These are phyloP conservation scores for Toxoplasma gondii DNA, from an alignment of 169 alveolate species.

Conservation along the genomic window DNA sequence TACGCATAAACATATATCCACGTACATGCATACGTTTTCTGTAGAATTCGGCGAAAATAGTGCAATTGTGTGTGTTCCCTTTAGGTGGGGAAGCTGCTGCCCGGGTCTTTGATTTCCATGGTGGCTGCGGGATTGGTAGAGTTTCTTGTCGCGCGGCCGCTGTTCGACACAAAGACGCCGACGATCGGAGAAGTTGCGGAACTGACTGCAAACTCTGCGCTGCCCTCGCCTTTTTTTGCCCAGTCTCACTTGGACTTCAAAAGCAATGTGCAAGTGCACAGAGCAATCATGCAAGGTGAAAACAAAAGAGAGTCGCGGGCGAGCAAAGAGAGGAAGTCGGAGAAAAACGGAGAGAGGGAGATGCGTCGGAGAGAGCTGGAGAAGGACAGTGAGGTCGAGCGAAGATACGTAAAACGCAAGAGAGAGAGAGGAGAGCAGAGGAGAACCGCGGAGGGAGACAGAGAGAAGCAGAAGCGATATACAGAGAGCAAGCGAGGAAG, in stretches of 20 bases:
- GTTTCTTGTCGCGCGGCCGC: not conserved
- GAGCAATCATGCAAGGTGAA: not conserved
- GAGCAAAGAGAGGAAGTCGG: not conserved
- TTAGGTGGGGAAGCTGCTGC: slow-evolving; percentile 34
- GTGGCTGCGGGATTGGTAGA: not conserved
- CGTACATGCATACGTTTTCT: not conserved
- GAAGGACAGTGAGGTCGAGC: no score
- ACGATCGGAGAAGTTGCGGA: slow-evolving; percentile 34
- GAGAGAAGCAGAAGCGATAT: no score
- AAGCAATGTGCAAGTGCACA: not conserved
- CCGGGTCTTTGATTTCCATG: not conserved
- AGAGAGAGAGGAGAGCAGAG: no score
- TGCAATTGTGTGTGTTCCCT: not conserved
- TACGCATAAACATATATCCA: not conserved
- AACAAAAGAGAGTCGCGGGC: not conserved
- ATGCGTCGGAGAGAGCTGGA: no score
- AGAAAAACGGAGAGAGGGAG: not conserved
- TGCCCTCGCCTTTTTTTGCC: not conserved
- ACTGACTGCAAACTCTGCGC: not conserved
- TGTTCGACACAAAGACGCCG: not conserved
- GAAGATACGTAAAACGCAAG: no score
- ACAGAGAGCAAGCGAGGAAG: no score
- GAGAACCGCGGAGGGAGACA: no score
- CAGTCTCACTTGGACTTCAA: not conserved
- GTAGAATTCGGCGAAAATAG: not conserved